Base-by-base conservation (phyloP, 495 filamentous ascomycete genomes). In the Aspergillus conjunctus region DNA sequence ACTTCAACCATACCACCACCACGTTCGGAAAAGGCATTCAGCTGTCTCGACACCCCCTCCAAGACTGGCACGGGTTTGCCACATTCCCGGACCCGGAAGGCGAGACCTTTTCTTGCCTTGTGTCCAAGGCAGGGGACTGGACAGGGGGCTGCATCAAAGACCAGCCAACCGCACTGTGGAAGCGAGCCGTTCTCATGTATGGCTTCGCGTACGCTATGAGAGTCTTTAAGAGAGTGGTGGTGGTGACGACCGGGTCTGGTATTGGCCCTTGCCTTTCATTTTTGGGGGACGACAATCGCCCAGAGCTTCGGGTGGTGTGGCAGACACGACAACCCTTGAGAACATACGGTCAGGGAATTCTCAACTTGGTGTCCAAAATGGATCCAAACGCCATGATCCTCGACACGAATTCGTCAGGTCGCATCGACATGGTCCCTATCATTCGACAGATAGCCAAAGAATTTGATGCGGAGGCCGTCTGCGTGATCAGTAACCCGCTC, bases 121-220 rank as follows among this genome's bases (percentile, higher is more conserved):
- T 93, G 48, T 91, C 88, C 60, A 87, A 89, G 66, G 91, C 90
- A 1, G 91, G 91, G n/a, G 90, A 93, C 79, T 95, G 90, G 89
- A 95, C 91, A 11, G 70, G 76, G 37, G 74, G 80, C 43, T 79
- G 81, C 26, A 91, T 92, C 73, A 68, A 76, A 54, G 74, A 83
- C 58, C 87, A 87, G 9, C 82, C 84, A 46, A 79, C 70, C 2
- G 67, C 73, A 51, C 61, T 80, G 17, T 79, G 73, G 73, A 77
- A 77, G 44, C 73, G 77, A 17, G 80, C 80, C 3, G 73, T 79
- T 3, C 79, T 84, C 66, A 79, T 87, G 37, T 85, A 83, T 60
- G 90, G 90, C 53, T 86, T 94, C 37, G 82, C 92, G 58, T 87
- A 88, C 70, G 81, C 88, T 44, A 88, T 90, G 50, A 79, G 78